Conservation (phyloP, 148 eudicot genomes). For the Pouteria glomerata region DNA sequence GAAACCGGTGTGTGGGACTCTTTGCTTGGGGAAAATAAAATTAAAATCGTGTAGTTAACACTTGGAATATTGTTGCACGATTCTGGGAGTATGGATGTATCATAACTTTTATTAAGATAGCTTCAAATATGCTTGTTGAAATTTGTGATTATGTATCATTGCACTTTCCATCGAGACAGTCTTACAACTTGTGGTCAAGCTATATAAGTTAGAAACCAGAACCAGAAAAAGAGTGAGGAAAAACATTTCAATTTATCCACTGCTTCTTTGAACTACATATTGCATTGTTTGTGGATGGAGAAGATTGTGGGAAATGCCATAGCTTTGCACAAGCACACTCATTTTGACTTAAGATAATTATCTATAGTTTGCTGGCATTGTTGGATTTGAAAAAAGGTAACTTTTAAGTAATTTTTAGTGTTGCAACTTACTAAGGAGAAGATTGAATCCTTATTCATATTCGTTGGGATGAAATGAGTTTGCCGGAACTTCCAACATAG, state of each 20-base stretch:
- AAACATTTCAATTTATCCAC: not conserved
- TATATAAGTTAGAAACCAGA: not conserved
- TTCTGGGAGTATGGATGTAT: not conserved
- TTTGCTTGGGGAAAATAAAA: not conserved
- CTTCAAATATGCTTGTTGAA: not conserved
- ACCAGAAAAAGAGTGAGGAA: not conserved
- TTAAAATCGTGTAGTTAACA: too few relatives aligned
- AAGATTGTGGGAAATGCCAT: too few relatives aligned
- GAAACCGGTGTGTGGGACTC: not conserved
- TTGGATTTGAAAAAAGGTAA: too few relatives aligned
- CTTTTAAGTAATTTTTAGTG: not conserved
- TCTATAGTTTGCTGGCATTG: too few relatives aligned
- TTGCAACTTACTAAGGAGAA: not conserved
- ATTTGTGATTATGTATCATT: not conserved
- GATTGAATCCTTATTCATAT: not conserved
- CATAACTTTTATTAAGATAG: not conserved
- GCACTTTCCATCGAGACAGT: not conserved
- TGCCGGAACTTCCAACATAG: too few relatives aligned
- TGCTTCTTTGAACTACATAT: not conserved
- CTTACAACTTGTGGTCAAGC: not conserved
- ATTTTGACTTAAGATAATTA: not conserved
- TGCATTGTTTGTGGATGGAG: not conserved
- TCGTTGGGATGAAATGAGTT: not conserved
- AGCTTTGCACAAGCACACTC: not conserved
- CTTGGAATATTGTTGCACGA: too few relatives aligned